Evolutionary conservation across 441 rosid genomes (phyloP), one percentile per base, ranked within the genome.

Genomic region (Croton setiger): DNA sequence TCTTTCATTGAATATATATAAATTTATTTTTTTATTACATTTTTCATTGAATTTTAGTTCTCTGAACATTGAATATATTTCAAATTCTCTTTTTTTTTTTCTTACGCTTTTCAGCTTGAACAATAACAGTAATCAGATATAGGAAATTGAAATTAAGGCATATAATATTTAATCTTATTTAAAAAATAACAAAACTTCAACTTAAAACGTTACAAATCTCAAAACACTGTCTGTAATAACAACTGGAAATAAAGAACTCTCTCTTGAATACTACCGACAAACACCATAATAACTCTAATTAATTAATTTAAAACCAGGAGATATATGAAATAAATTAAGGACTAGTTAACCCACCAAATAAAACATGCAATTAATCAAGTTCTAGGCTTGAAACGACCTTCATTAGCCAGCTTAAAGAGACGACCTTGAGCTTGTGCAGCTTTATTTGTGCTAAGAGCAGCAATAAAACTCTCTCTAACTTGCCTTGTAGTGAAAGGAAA

Each of bases 321-420:
- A 14, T 14, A 37, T 39, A 53, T 41, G n/a, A 12, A 47, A 51
- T 27, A 27, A 27, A 27, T 27, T 27, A n/a, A 14, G 9, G 9
- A 5, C 5, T n/a, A 6, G 5, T 5, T n/a, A 13, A 13, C 13
- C 9, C 20, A 18, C 55, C 55, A 51, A 6, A 51, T n/a, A n/a
- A 5, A 9, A 39, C 8, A 17, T 18, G 53, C 4, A 14, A n/a
- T 15, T n/a, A 0, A 1, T 68, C 65, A 73, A 60, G 45, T 36
- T 52, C 62, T 48, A 37, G 77, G 69, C 49, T 69, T 74, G 66
- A 78, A 67, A 48, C 27, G 67, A 57, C 75, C 78, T 18, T 78
- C 74, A 47, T 78, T 78, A 48, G 81, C 81, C 37, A 74, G 60
- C 76, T 71, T 71, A 69, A 78, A 78, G 51, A 78, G 41, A 1